Evolutionary conservation across 257 asterid genomes (phyloP), one percentile per base, ranked within the genome.

Genomic region (Nicotiana paniculata): DNA sequence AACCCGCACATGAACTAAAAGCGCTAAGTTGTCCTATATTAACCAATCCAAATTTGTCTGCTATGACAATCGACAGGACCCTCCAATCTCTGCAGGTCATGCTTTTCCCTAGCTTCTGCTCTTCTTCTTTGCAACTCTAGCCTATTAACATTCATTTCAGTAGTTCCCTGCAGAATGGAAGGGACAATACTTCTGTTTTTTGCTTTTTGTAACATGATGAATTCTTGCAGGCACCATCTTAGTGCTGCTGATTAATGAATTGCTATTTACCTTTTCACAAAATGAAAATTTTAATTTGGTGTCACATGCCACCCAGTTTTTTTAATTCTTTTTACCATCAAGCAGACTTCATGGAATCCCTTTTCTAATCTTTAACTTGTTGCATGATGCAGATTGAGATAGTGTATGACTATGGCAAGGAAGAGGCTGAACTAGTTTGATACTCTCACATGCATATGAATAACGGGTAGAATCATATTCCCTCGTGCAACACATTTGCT

Each of bases 321-420:
- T 11, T 7, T 2, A 5, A 1, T 51, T 15, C 46, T 28, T 74
- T 37, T 75, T 28, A 75, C 58, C 13, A 8, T 21, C 59, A 12
- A 21, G 63, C 63, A 51, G 16, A 51, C 46, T 51, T 75, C 26
- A 51, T 75, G 80, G 26, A 35, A 75, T 75, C 63, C 9, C 16
- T 26, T 55, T 55, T 55, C 62, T 75, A 3, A 15, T 55, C 21
- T 83, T 39, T 83, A 57, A 26, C 43, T 72, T 32, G 78, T 77
- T 65, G 75, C 16, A 32, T 82, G 78, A 9, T 90, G 89, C 92
- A 95, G 99, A 93, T 95, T 88, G 95, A 93, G 93, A 93, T 96
- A 32, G 70, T 94, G 82, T 90, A 93, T 57, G 86, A 96, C 88
- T 96, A 91, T 74, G 98, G 98, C 66, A 90, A 86, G 17, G 98